Base-by-base conservation (phyloP, 106 monocot species). In the Vanilla planifolia region DNA sequence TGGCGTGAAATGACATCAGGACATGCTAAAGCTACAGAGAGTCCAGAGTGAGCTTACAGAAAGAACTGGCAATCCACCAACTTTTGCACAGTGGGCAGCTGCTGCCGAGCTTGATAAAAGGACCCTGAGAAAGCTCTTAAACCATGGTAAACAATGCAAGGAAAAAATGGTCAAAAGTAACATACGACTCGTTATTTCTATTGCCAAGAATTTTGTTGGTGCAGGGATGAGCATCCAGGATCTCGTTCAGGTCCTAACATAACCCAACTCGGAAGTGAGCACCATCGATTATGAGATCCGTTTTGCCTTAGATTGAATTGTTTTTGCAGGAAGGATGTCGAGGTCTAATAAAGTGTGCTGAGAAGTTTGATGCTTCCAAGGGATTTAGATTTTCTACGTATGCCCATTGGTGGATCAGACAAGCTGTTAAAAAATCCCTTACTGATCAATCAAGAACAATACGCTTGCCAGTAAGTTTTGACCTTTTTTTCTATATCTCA, bases 351-450 rank as follows among this genome's bases (percentile, higher is more conserved):
- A 86, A 76, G 53, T 89, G 83, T 65, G 77, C 83, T 51, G 94
- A 95, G 59, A 95, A 95, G 55, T 95, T 95, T 74, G 94, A 95
- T 72, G 85, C 83, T 42, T 76, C 94, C 5, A 89, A 95, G 73
- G 94, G 94, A 25, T 95, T 89, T 53, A 89, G 86, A 61, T 95
- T 95, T 55, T 95, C 94, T 29, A 95, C 94, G 4, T 95, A 95
- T 71, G 89, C 94, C 8, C 86, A 89, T 71, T 95, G 89, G 94
- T 95, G 94, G 89, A 95, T 95, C 69, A 86, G 83, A 69, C 94
- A 95, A 78, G 83, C 89, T 65, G 82, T 95, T 55, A 80, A 80
- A 4, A 85, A 71, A 45, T 85, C 77, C 55, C 83, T 95, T 52
- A 78, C 89, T 48, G 86, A 89, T 52, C 78, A 85, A 66, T 83